Base-by-base conservation (phyloP, 2,329 filamentous ascomycete species). In the Pyrenophora tritici-repentis region DNA sequence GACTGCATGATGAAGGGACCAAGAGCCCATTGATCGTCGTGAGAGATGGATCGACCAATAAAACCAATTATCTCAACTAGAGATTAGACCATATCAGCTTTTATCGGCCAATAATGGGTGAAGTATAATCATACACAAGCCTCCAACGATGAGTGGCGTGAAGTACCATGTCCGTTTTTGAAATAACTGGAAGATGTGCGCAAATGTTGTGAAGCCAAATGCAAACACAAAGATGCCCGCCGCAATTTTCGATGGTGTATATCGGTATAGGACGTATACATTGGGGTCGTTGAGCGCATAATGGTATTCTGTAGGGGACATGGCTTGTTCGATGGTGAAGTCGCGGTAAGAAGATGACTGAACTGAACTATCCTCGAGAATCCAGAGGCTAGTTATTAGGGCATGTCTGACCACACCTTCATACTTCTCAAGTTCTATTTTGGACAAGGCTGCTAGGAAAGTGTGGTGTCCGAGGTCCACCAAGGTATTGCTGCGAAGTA, bases 11-110 rank as follows among this genome's bases (percentile, higher is more conserved):
- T 73, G 62, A 74, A 81, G 0, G 73, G 70, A 0, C 61, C 66
- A 3, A 76, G 58, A 1, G 72, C 73, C 59, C 68, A 77, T 26
- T 74, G 47, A 13, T 62, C 49, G 1, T 75, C 70, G 5, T 66
- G 61, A 0, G 73, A 73, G 6, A 70, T 61, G 2, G 75, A 74
- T 41, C 81, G 77, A 2, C 76, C 79, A 9, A 79, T 59, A 46
- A 82, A 83, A 6, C 80, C 81, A 20, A 82, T 63, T 0, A 70
- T 62, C 63, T 83, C 80, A 49, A 81, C 79, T 82, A 38, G 2
- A 10, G 26, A 29, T 29, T 10, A 12, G 3, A 2, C 5, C 8
- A 7, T 12, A 29, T 12, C 3, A 29, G 26, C 9, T 10, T 9
- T 29, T 12, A 12, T 29, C 26, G 10, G 13, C 7, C 9, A 29